Conservation (phyloP, 352 stramenopile species). For the Phytophthora chlamydospora region DNA sequence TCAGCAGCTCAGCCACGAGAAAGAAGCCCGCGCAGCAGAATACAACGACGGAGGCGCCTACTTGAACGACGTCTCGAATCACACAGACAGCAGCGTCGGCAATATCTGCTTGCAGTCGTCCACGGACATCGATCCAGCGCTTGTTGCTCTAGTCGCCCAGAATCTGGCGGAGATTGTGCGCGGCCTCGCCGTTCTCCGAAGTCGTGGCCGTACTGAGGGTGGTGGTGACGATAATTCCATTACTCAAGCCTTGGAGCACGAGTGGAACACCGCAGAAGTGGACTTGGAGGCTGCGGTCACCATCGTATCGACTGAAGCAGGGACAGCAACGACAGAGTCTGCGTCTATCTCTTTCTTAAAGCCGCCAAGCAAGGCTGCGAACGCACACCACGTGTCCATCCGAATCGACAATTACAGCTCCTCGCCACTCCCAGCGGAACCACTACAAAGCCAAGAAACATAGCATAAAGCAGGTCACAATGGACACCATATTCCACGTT, state of each 20-base stretch:
- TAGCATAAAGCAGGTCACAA: constrained; percentile 6
- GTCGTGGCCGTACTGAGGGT: neutral
- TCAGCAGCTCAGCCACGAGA: constrained; percentile 51
- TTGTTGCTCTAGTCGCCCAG: constrained; percentile 44
- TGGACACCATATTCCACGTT: constrained; percentile 15
- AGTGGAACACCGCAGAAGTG: constrained; percentile 29
- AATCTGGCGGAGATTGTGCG: constrained; percentile 45
- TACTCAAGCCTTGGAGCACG: constrained; percentile 18
- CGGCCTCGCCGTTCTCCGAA: constrained; percentile 4
- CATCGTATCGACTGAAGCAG: constrained; percentile 9
- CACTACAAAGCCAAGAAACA: constrained; percentile 17
- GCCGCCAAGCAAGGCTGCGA: neutral
- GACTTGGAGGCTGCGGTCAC: constrained; percentile 29
- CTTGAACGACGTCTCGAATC: constrained; percentile 51
- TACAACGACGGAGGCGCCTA: constrained; percentile 42
- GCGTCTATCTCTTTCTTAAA: neutral
- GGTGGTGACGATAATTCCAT: constrained; percentile 20
- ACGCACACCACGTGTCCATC: constrained; percentile 24
- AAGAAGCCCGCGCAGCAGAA: constrained; percentile 26
- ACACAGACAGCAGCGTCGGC: constrained; percentile 48
- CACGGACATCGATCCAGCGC: constrained; percentile 36
- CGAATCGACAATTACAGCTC: constrained; percentile 29
- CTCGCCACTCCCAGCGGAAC: constrained; percentile 1
- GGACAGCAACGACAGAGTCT: neutral
- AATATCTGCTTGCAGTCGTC: constrained; percentile 75